Evolutionary conservation across 345 rosid genomes (phyloP).

Genomic region (Salix arbutifolia): DNA sequence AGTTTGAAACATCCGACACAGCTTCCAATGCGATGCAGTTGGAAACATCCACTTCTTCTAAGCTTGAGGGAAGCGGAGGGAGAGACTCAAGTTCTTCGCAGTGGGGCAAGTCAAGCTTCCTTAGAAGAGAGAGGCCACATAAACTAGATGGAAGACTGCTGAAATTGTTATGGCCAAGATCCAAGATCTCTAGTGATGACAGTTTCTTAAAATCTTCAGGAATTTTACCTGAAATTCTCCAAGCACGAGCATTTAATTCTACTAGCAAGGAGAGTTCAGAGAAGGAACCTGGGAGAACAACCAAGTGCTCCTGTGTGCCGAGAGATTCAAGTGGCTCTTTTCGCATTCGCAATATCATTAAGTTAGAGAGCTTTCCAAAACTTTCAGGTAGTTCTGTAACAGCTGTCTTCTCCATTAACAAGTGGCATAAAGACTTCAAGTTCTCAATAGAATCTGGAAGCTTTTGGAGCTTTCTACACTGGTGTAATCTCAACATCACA

Average conservation of each 20-base stretch:
- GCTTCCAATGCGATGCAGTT: constrained; percentile 39
- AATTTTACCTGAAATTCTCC: constrained; percentile 40
- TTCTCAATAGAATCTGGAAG: constrained; percentile 46
- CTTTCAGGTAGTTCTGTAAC: constrained; percentile 37
- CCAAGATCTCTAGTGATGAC: constrained; percentile 30
- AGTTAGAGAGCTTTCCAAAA: constrained; percentile 43
- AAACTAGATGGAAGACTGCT: constrained; percentile 48
- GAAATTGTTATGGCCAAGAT: constrained; percentile 37
- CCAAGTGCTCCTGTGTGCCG: not conserved
- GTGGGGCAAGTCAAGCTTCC: constrained; percentile 23
- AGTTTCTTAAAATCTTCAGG: constrained; percentile 49
- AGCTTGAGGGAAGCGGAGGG: constrained; percentile 48
- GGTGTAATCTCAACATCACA: constrained; percentile 20
- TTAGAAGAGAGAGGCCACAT: constrained; percentile 37
- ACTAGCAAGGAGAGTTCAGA: constrained; percentile 29
- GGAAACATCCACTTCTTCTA: constrained; percentile 28
- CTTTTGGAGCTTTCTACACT: constrained; percentile 32
- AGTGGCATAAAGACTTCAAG: constrained; percentile 29
- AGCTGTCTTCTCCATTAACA: constrained; percentile 42
- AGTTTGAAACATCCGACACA: constrained; percentile 33
- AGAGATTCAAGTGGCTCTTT: constrained; percentile 21
- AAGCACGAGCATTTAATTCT: constrained; percentile 43
- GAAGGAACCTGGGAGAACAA: constrained; percentile 37
- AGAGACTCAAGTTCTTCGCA: constrained; percentile 39
- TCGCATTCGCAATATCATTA: constrained; percentile 36